Percentiles rank a stretch among this genome's conserved stretches.
Conservation (phyloP, 164 flowering plant species). For the Saururus chinensis region DNA sequence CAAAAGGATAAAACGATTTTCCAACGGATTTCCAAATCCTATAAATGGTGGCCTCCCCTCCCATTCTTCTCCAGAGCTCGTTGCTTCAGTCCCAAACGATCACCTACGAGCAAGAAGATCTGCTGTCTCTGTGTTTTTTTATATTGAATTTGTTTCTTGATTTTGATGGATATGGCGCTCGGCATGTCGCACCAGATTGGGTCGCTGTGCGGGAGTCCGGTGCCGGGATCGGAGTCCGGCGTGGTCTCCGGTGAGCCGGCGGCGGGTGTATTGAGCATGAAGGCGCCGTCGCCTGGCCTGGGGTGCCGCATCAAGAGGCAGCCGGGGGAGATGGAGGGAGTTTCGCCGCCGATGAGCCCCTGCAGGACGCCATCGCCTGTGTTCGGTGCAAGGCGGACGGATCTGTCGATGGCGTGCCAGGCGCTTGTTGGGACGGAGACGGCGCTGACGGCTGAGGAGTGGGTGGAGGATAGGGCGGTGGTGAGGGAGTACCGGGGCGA, state of each 20-base stretch:
- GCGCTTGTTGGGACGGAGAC: slow-evolving; percentile 32
- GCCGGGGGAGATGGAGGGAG: slow-evolving; percentile 18
- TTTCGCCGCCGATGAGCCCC: slow-evolving; percentile 65
- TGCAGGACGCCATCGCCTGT: slow-evolving; percentile 35
- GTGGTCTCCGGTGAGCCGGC: slow-evolving; percentile 9
- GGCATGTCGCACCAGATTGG: slow-evolving; percentile 47
- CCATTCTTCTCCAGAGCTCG: background rate
- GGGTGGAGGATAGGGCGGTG: background rate
- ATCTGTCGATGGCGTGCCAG: slow-evolving; percentile 62
- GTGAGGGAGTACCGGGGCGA: slow-evolving; percentile 20
- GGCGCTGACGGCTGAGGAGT: slow-evolving; percentile 2
- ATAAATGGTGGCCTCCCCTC: background rate
- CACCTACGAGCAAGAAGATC: too few relatives aligned
- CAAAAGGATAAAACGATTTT: background rate
- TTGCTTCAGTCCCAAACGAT: too few relatives aligned
- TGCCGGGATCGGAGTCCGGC: slow-evolving; percentile 14
- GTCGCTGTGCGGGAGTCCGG: slow-evolving; percentile 34
- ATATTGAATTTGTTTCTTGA: too few relatives aligned
- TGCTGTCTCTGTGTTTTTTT: too few relatives aligned
- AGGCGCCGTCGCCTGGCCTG: slow-evolving; percentile 24
- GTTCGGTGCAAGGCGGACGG: slow-evolving; percentile 32
- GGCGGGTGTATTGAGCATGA: slow-evolving; percentile 21
- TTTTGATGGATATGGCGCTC: slow-evolving; percentile 27
- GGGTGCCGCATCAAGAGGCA: slow-evolving; percentile 26
- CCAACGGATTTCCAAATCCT: background rate